These are phyloP conservation scores for Fusarium secorum DNA, from an alignment of 2,329 filamentous ascomycete genomes.

Conservation along the genomic window DNA sequence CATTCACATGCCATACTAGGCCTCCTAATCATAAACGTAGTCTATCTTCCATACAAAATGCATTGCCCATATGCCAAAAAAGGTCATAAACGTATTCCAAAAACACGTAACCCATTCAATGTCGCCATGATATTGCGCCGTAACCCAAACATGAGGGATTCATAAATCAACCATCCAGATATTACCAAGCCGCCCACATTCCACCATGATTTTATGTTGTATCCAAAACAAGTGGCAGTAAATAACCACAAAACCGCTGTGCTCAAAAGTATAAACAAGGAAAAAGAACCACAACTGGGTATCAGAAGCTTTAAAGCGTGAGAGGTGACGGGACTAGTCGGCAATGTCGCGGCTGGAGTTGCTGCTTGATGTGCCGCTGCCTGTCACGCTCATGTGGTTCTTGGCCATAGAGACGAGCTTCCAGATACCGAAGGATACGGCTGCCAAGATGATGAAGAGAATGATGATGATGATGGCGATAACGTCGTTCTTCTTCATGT, in stretches of 20 bases:
- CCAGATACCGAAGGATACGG: constrained; percentile 70
- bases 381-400: constrained; percentile 50
- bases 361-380: constrained; percentile 39
- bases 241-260: constrained; percentile 14
- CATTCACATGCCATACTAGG: constrained; percentile 15
- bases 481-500: constrained; percentile 71
- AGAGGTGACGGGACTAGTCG: constrained; percentile 3
- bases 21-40: constrained; percentile 7
- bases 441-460: constrained; percentile 68
- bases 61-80: not conserved
- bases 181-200: constrained; percentile 19
- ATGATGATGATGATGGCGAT: constrained; percentile 75
- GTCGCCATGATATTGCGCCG: constrained; percentile 27
- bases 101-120: not conserved
- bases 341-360: constrained; percentile 26
- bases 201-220: constrained; percentile 22
- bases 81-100: not conserved
- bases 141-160: constrained; percentile 22
- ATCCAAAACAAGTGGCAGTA: not conserved
- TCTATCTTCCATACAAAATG: constrained; percentile 18
- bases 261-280: constrained; percentile 12
- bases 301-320: constrained; percentile 5
- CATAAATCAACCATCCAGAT: constrained; percentile 10
- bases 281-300: constrained; percentile 3
- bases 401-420: constrained; percentile 64